These are phyloP conservation scores for Calocybe cyanea DNA, from an alignment of 768 basidiomycete genomes.

Conservation along the genomic window DNA sequence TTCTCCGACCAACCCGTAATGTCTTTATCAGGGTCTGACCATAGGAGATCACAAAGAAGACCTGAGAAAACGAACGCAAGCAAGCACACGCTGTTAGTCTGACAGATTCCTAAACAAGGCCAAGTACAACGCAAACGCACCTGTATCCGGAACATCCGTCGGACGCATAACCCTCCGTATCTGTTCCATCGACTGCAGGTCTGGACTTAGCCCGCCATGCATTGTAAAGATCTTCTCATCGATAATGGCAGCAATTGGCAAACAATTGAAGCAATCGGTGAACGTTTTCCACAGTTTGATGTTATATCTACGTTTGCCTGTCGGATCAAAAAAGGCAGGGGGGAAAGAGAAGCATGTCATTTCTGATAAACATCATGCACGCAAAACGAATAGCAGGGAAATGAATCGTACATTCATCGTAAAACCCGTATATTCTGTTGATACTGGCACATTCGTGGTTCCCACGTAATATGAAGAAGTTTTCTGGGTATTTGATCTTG, in stretches of 20 bases:
- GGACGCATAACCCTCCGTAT: conserved; percentile 99
- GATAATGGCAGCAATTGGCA: conserved; percentile 98
- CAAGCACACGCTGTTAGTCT: conserved; percentile 5
- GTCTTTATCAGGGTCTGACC: conserved; percentile 99
- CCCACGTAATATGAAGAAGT: conserved; percentile 98
- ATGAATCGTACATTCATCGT: conserved; percentile 95
- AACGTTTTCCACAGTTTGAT: conserved; percentile 99
- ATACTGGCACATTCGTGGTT: conserved; percentile 99
- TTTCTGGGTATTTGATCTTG: conserved; percentile 99
- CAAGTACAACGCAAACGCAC: conserved; percentile 38
- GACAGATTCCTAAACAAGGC: neutral
- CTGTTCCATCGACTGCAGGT: conserved; percentile 99
- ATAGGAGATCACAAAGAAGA: conserved; percentile 91
- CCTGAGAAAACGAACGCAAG: conserved; percentile 39
- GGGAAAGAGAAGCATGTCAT: too few relatives aligned
- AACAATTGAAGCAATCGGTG: conserved; percentile 99
- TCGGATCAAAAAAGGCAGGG: too few relatives aligned
- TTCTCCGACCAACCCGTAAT: conserved; percentile 99
- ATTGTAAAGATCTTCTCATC: conserved; percentile 99
- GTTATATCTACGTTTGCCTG: conserved; percentile 99
- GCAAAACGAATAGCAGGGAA: too few relatives aligned
- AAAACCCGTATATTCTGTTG: conserved; percentile 99
- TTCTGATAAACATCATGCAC: too few relatives aligned
- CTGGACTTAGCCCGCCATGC: conserved; percentile 97
- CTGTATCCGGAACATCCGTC: conserved; percentile 98